Base-by-base conservation (phyloP, 1,284 basidiomycete species). In the Apiotrichum gracile region DNA sequence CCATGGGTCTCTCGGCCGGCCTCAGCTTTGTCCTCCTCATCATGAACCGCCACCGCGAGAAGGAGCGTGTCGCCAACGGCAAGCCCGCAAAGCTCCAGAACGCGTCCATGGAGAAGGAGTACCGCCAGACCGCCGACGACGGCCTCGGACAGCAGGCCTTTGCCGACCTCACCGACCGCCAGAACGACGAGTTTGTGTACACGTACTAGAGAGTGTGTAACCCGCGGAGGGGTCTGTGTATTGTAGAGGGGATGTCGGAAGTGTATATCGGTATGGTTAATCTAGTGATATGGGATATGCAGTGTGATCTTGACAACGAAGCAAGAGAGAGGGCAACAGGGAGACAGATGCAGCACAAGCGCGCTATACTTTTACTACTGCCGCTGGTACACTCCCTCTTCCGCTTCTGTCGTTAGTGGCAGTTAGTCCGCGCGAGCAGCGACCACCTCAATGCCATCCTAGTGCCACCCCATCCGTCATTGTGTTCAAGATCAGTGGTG, bases 81-180 rank as follows among this genome's bases (percentile, higher is more conserved):
- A 69, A 71, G 57, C 69, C 72, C 0, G 66, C 66, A 52, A 68
- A 70, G 62, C 54, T 73, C 17, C 37, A 53, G 41, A 69, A 73
- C 52, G 39, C 52, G 7, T 72, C 69, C 5, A 69, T 71, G 66
- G 58, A 61, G 45, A 53, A 45, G 44, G 26, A 39, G 27, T 57
- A 54, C 52, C 38, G 40, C 21, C 44, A 49, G 25, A 41, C 41
- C 16, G 50, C 49, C 21, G 62, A 65, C 43, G 61, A 48, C 35
- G 14, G 45, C 25, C 52, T 61, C 9, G 65, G 64, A 9, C 47
- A 62, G 44, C 57, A 67, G 51, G 64, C 63, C 5, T 65, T 66
- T 40, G 47, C 60, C 44, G 69, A 72, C 56, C 39, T 67, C 26
- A 69, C 70, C 0, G 72, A 74, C 57, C 25, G 42, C 43, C 42